Evolutionary conservation across 2,329 filamentous ascomycete genomes (phyloP), one percentile per base, ranked within the genome.

Genomic region (Aspergillus japonicus): DNA sequence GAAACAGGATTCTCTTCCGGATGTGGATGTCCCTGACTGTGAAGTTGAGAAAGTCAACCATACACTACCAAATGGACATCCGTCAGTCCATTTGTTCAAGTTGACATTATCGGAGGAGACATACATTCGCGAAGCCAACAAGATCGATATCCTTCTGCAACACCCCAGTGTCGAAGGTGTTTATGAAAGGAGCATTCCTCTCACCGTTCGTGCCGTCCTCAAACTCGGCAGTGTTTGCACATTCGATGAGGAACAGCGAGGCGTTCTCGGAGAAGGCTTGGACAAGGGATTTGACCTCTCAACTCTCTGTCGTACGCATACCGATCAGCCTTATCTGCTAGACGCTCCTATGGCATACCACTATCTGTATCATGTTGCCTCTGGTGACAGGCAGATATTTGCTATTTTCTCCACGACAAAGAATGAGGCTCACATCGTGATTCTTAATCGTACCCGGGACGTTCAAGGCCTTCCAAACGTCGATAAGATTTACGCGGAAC

Each of bases 121-220:
- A 0, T 99, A 96, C 76, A 87, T 96, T 62, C 86, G 88, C 49
- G 91, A 98, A 73, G 83, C 89, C 0, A 89, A 92, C 62, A 96
- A 92, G 71, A 89, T 98, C 62, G 87, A 89, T 2, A 78, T 89
- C 29, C 81, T 98, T 1, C 94, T 97, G 79, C 92, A 94, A 64
- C 93, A 99, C 71, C 87, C 92, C 0, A 96, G 92, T 73, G 91
- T 99, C 1, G 95, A 99, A 76, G 96, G 96, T 31, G 92, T 99
- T 14, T 99, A 99, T 71, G 96, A 99, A 78, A 94, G 89, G 69
- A 90, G 96, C 66, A 83, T 99, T 1, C 92, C 96, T 1, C 81
- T 98, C 5, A 91, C 91, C 64, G 85, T 96, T 51, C 86, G 94
- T 47, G 95, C 94, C 4, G 85, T 99, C 33, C 84, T 99, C 10